Evolutionary conservation across 1,284 basidiomycete genomes (phyloP).

Genomic region (Sanguinoderma infundibulare): DNA sequence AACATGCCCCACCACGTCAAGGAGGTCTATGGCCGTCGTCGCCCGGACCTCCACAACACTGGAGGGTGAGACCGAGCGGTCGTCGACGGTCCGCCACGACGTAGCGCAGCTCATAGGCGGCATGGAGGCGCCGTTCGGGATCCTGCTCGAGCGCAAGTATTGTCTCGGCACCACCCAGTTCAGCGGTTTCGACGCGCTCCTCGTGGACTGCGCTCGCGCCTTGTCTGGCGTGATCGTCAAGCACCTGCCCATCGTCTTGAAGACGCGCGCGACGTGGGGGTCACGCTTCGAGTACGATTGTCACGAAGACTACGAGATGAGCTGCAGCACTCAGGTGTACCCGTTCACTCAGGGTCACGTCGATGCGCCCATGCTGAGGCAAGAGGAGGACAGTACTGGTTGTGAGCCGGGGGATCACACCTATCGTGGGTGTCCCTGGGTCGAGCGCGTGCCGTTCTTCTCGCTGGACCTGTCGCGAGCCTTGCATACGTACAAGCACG

Average conservation of each 20-base stretch:
- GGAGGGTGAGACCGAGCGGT: background rate
- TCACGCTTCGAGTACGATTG: too few relatives aligned
- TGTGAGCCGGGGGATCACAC: background rate
- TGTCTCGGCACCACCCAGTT: conserved; percentile 28
- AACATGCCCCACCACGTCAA: conserved; percentile 40
- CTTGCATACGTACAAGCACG: conserved; percentile 19
- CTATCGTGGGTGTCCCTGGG: conserved; percentile 11
- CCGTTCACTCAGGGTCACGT: conserved; percentile 35
- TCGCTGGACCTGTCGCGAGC: conserved; percentile 20
- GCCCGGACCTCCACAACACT: conserved; percentile 27
- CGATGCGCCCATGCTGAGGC: conserved; percentile 19
- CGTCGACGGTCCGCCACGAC: background rate
- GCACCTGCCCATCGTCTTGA: conserved; percentile 33
- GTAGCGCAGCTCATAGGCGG: conserved; percentile 15
- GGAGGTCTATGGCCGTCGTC: conserved; percentile 31
- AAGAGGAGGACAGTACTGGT: background rate
- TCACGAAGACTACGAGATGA: conserved; percentile 5
- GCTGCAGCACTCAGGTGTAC: conserved; percentile 20
- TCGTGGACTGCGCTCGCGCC: conserved; percentile 23
- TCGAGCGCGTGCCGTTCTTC: conserved; percentile 33
- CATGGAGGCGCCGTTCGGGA: conserved; percentile 31
- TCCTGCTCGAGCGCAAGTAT: conserved; percentile 35
- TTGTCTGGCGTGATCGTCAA: conserved; percentile 21
- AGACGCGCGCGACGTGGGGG: conserved; percentile 7
- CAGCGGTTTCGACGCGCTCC: conserved; percentile 32